Evolutionary conservation across 371 early-diverging fungal genomes (phyloP), one percentile per base, ranked within the genome.

Genomic region (Mucor circinelloides): DNA sequence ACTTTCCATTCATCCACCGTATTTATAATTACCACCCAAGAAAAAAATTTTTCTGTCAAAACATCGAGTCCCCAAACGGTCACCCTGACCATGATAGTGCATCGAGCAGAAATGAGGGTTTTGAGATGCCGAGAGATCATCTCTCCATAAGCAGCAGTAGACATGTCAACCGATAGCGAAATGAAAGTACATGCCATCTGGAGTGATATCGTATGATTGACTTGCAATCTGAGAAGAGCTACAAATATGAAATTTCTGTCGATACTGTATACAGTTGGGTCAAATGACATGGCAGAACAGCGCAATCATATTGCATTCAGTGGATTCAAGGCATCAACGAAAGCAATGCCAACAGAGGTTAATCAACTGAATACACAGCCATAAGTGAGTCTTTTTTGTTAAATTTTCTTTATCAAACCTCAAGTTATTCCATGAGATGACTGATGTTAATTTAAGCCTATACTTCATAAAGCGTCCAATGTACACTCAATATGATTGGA

Each of bases 11-110:
- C 46, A 46, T 21, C 10, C 21, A 21, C 13, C 52, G 2, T 52
- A 40, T 52, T 52, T 52, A 52, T 52, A 52, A 15, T 27, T 52
- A 13, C 40, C 15, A 13, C 40, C 15, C 46, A 46, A 2, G 52
- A 52, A 52, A 52, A 36, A 52, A 52, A 52, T 52, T 52, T n/a
- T 52, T 52, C 52, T 52, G 27, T 52, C 10, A 52, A 52, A 52
- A 52, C 52, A 52, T 40, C 23, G 15, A 52, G 52, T 52, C 52
- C 50, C 52, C 52, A 52, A 52, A 27, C 52, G 25, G 52, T 52
- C 52, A 52, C 52, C 52, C 3, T 52, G 12, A 27, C 40, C 40
- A 40, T 40, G 40, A 40, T 7, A 13, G 4, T 40, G 40, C n/a
- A n/a, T n/a, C n/a, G n/a, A n/a, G n/a, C n/a, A n/a, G n/a, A n/a